Conservation (phyloP, 306 rosid species). For the Vigna mungo region DNA sequence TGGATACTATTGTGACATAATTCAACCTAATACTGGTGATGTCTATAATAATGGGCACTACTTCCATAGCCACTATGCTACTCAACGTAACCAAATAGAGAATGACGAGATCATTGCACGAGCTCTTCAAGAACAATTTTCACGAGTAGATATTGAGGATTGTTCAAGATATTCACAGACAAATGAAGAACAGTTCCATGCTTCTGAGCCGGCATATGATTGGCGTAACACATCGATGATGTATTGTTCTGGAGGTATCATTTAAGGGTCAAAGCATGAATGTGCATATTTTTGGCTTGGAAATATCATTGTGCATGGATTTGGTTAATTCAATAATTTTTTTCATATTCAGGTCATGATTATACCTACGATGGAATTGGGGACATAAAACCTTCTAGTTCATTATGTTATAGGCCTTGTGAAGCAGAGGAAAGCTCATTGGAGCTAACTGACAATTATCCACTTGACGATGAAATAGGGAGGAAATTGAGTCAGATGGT, state of each 20-base stretch:
- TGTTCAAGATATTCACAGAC: constrained; percentile 52
- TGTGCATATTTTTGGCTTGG: constrained; percentile 9
- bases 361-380: constrained; percentile 50
- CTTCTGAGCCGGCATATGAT: constrained; percentile 53
- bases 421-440: constrained; percentile 50
- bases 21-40: constrained; percentile 53
- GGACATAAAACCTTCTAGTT: constrained; percentile 58
- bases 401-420: constrained; percentile 65
- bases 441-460: constrained; percentile 55
- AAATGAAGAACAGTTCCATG: constrained; percentile 57
- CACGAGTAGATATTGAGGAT: constrained; percentile 61
- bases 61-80: constrained; percentile 58
- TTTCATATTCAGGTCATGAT: constrained; percentile 51
- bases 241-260: constrained; percentile 62
- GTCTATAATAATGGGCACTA: constrained; percentile 52
- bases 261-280: constrained; percentile 24
- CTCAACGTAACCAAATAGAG: constrained; percentile 61
- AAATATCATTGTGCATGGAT: constrained; percentile 19
- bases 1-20: constrained; percentile 56
- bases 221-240: constrained; percentile 62
- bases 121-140: constrained; percentile 82
- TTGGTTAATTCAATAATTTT: constrained; percentile 34
- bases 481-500: constrained; percentile 69
- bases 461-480: constrained; percentile 64
- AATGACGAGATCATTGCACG: constrained; percentile 83